phyloP scores from a whole-genome alignment of 805 yeast genomes.

The Blastobotrys muscicola region DNA sequence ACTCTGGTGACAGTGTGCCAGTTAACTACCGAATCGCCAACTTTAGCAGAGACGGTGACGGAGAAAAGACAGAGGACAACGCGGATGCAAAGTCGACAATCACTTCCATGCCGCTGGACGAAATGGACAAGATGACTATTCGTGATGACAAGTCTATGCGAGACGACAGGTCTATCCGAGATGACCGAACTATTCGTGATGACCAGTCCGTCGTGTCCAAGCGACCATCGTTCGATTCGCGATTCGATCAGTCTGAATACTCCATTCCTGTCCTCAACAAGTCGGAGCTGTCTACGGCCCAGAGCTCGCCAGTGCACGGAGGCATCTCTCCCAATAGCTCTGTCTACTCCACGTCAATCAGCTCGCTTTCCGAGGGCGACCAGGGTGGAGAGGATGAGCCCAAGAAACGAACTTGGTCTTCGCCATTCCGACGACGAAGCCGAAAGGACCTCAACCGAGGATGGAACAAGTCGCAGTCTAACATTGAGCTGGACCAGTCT shows the following conservation, averaged over 20 bases:
- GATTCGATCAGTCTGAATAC: slow-evolving; percentile 6
- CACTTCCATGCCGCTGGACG: too few species aligned
- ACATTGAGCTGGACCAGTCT: slow-evolving; percentile 9
- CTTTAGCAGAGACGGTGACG: slow-evolving; percentile 19
- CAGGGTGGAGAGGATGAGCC: slow-evolving; percentile 5
- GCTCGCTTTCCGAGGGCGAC: slow-evolving; percentile 10
- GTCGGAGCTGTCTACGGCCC: slow-evolving; percentile 12
- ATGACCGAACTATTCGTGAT: neutral
- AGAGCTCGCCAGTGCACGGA: slow-evolving; percentile 16
- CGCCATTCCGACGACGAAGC: slow-evolving; percentile 34
- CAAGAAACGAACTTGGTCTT: slow-evolving; percentile 33
- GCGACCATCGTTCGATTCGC: too few species aligned
- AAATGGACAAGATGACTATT: too few species aligned
- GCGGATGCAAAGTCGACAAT: neutral
- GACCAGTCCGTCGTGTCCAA: too few species aligned
- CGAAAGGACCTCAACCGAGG: slow-evolving; percentile 24
- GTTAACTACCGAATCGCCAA: slow-evolving; percentile 27
- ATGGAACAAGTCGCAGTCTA: slow-evolving; percentile 14
- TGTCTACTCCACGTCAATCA: slow-evolving; percentile 18
- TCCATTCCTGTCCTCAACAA: slow-evolving; percentile 12
- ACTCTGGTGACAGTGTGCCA: slow-evolving; percentile 23
- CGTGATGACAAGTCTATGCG: neutral
- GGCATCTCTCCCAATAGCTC: slow-evolving; percentile 17
- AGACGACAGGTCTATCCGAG: neutral
- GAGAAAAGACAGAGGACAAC: neutral